Evolutionary conservation across 495 filamentous ascomycete genomes (phyloP).

Genomic region (Hypoxylon crocopeplum): DNA sequence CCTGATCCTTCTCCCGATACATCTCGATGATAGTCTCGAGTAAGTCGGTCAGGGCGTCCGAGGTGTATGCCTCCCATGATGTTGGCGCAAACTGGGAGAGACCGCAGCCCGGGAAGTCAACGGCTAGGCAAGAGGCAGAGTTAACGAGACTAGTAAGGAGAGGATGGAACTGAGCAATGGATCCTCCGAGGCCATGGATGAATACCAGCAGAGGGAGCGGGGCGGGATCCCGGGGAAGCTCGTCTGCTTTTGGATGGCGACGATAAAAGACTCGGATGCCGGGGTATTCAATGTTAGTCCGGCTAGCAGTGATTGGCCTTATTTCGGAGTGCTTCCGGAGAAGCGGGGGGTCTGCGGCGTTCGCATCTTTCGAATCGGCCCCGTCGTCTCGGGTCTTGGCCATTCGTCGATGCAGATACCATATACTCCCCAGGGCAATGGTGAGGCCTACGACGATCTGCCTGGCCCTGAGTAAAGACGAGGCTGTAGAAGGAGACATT

Average conservation of each 20-base stretch:
- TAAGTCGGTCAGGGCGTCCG: slow-evolving; percentile 76
- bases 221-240: slow-evolving; percentile 72
- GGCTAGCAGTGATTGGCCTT: slow-evolving; percentile 68
- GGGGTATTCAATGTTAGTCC: slow-evolving; percentile 70
- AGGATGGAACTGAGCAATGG: slow-evolving; percentile 83
- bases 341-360: slow-evolving; percentile 73
- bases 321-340: slow-evolving; percentile 78
- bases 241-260: slow-evolving; percentile 78
- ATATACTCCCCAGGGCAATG: slow-evolving; percentile 29
- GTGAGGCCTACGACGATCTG: slow-evolving; percentile 31
- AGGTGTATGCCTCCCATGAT: slow-evolving; percentile 79
- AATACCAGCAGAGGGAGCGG: slow-evolving; percentile 88
- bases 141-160: slow-evolving; percentile 83
- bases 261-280: slow-evolving; percentile 83
- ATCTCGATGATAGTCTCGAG: slow-evolving; percentile 74
- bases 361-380: slow-evolving; percentile 39
- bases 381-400: slow-evolving; percentile 36
- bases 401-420: slow-evolving; percentile 38
- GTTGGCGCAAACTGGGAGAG: slow-evolving; percentile 73
- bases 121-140: slow-evolving; percentile 83
- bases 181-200: slow-evolving; percentile 90
- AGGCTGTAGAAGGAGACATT: slow-evolving; percentile 33
- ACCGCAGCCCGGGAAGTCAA: slow-evolving; percentile 91
- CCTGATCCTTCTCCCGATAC: slow-evolving; percentile 72
- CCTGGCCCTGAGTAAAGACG: slow-evolving; percentile 16